phyloP scores from a whole-genome alignment of 2,329 filamentous ascomycete genomes.

The Phialemoniopsis sp. region DNA sequence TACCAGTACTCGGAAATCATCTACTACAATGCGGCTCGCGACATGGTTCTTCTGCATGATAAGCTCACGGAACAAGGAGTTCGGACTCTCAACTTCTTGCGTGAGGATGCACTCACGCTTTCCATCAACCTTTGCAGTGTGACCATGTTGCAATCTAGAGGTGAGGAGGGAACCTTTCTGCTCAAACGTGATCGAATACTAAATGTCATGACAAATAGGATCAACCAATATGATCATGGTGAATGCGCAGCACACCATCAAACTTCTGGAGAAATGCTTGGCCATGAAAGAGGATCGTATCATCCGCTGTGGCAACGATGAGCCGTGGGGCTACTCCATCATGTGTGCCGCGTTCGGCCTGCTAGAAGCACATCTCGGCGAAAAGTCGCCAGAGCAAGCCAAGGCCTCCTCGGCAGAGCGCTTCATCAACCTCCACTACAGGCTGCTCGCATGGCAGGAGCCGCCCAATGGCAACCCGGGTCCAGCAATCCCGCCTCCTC shows the following conservation, averaged over 20 bases:
- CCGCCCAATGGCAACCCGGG: constrained; percentile 28
- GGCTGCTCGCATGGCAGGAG: constrained; percentile 51
- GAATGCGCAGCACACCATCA: constrained; percentile 55
- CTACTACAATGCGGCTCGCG: constrained; percentile 58
- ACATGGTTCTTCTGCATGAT: constrained; percentile 59
- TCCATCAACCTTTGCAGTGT: constrained; percentile 59
- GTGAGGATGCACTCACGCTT: constrained; percentile 55
- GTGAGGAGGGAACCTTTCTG: constrained; percentile 8
- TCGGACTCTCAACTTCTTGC: constrained; percentile 54
- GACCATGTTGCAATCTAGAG: constrained; percentile 54
- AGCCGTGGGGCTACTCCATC: constrained; percentile 61
- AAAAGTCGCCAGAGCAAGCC: constrained; percentile 51
- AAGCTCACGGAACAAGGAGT: constrained; percentile 56
- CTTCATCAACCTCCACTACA: constrained; percentile 55
- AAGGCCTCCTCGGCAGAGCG: constrained; percentile 56
- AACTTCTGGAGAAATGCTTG: constrained; percentile 58
- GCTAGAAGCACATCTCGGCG: constrained; percentile 54
- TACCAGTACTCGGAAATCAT: constrained; percentile 61
- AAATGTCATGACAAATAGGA: constrained; percentile 18
- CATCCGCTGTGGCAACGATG: constrained; percentile 58
- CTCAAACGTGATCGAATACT: constrained; percentile 3
- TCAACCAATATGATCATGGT: constrained; percentile 61
- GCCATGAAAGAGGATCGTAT: constrained; percentile 58
- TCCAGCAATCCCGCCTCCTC: constrained; percentile 7
- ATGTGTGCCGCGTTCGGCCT: constrained; percentile 58